These are phyloP conservation scores for Primulina huaijiensis DNA, from an alignment of 257 asterid genomes.

Conservation along the genomic window DNA sequence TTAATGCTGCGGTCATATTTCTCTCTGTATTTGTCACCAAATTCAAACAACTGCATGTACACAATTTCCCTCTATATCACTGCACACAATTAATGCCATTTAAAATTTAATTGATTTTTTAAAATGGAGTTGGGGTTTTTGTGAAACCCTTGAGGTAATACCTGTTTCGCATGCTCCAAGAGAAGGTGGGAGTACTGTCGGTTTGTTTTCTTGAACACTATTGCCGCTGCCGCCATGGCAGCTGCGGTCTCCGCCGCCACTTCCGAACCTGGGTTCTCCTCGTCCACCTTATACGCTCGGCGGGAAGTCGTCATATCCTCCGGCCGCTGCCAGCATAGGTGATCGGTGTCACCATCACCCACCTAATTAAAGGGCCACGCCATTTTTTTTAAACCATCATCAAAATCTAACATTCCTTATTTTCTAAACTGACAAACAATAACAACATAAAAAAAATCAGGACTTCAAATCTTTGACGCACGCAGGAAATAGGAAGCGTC, in stretches of 20 bases:
- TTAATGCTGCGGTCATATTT: slow-evolving; percentile 61
- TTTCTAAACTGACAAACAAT: not conserved
- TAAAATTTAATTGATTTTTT: no score
- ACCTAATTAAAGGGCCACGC: slow-evolving; percentile 34
- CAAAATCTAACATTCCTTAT: not conserved
- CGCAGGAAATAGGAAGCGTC: no score
- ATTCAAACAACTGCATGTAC: slow-evolving; percentile 70
- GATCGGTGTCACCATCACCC: slow-evolving; percentile 81
- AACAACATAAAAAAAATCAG: not conserved
- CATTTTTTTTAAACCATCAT: not conserved
- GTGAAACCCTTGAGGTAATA: not conserved
- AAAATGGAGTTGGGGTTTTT: no score
- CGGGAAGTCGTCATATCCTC: slow-evolving; percentile 88
- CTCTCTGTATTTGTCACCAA: slow-evolving; percentile 73
- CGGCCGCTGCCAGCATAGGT: slow-evolving; percentile 84
- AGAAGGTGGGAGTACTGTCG: slow-evolving; percentile 63
- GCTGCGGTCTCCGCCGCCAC: slow-evolving; percentile 81
- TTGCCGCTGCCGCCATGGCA: slow-evolving; percentile 82
- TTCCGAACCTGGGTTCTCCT: slow-evolving; percentile 69
- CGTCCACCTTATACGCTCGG: slow-evolving; percentile 63
- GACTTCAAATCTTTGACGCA: no score
- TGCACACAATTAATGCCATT: no score
- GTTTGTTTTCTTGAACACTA: slow-evolving; percentile 49
- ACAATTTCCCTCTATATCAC: not conserved
- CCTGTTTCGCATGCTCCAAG: slow-evolving; percentile 65